These are phyloP conservation scores for Emergomyces orientalis DNA, from an alignment of 2,329 filamentous ascomycete genomes.

Conservation along the genomic window DNA sequence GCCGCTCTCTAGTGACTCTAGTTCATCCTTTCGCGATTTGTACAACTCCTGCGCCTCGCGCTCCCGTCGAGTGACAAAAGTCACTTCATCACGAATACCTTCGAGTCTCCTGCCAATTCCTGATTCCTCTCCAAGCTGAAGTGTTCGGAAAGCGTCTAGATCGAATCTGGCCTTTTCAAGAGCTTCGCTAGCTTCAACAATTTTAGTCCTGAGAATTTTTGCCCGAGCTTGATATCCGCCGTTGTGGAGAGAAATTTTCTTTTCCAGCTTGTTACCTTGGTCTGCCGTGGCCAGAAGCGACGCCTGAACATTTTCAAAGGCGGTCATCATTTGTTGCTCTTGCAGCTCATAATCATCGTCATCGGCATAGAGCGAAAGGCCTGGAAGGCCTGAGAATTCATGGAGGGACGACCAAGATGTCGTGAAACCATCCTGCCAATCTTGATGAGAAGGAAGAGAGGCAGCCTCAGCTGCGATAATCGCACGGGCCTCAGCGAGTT, in stretches of 20 bases:
- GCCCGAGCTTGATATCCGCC: conserved; percentile 85
- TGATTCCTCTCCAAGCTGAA: conserved; percentile 71
- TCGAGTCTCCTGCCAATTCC: conserved; percentile 64
- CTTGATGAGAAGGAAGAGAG: conserved; percentile 42
- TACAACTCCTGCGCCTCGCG: conserved; percentile 86
- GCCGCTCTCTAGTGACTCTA: conserved; percentile 48
- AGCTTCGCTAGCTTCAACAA: conserved; percentile 62
- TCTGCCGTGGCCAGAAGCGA: conserved; percentile 65
- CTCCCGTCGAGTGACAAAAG: conserved; percentile 69
- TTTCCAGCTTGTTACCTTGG: conserved; percentile 77
- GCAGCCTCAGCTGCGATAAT: conserved; percentile 63
- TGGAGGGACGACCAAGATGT: conserved; percentile 44
- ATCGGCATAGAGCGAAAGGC: conserved; percentile 69
- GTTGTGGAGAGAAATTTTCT: conserved; percentile 78
- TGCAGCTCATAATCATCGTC: conserved; percentile 55
- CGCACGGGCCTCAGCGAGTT: conserved; percentile 64
- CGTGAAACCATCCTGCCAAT: conserved; percentile 43
- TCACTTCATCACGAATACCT: conserved; percentile 70
- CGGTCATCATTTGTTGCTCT: conserved; percentile 52
- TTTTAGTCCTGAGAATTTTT: conserved; percentile 70
- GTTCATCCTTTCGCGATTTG: conserved; percentile 64
- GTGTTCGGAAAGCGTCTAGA: conserved; percentile 62
- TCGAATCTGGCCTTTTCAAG: conserved; percentile 64
- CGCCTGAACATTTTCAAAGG: conserved; percentile 68
- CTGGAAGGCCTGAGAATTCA: conserved; percentile 49